Evolutionary conservation across 805 yeast species (phyloP).

Genomic region (Ogataea paradorogensis): DNA sequence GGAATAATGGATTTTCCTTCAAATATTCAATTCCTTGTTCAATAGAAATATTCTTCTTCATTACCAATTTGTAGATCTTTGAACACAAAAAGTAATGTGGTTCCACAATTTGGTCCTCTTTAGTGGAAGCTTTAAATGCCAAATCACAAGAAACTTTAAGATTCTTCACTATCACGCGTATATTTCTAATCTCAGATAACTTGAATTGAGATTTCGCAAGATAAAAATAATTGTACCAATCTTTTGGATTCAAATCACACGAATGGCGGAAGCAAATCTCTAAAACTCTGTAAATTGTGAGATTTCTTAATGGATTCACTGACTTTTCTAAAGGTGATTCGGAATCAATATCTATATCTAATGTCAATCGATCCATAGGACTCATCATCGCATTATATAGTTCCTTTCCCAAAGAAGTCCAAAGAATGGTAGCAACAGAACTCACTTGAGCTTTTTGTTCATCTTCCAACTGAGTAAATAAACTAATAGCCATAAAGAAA

Average conservation of each 20-base stretch:
- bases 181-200: slow-evolving; percentile 28
- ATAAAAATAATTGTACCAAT: slow-evolving; percentile 64
- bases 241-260: slow-evolving; percentile 38
- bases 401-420: slow-evolving; percentile 56
- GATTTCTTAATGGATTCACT: slow-evolving; percentile 1
- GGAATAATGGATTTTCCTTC: slow-evolving; percentile 35
- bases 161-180: slow-evolving; percentile 36
- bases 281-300: slow-evolving; percentile 31
- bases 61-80: slow-evolving; percentile 53
- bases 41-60: slow-evolving; percentile 33
- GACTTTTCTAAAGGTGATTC: neutral
- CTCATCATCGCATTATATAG: slow-evolving; percentile 54
- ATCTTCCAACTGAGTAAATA: slow-evolving; percentile 27
- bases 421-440: slow-evolving; percentile 42
- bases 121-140: slow-evolving; percentile 37
- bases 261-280: slow-evolving; percentile 48
- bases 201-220: slow-evolving; percentile 58
- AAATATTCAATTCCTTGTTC: slow-evolving; percentile 41
- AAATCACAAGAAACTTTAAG: slow-evolving; percentile 44
- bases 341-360: slow-evolving; percentile 19
- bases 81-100: slow-evolving; percentile 72
- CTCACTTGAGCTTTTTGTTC: slow-evolving; percentile 24
- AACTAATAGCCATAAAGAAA: slow-evolving; percentile 67
- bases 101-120: slow-evolving; percentile 62
- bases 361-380: slow-evolving; percentile 66